A percentile compares a stretch with the other conserved stretches of the same genome.
Evolutionary conservation across 805 yeast species (phyloP).

Genomic region (Yamadazyma ubonensis): DNA sequence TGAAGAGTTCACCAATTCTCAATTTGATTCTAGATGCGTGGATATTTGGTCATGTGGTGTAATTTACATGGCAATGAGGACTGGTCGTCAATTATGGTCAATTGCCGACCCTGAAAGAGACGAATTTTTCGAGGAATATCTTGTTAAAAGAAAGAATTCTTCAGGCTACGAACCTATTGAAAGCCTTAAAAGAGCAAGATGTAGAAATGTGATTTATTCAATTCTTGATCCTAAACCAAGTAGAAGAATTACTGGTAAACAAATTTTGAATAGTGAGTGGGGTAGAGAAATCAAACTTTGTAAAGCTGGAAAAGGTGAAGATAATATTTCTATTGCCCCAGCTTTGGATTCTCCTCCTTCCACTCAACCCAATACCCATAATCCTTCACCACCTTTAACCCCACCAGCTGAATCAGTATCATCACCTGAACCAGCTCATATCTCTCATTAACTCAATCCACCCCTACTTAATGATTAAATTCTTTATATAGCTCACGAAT

Average conservation of each 20-base stretch:
- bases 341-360: conserved; percentile 2
- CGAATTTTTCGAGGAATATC: conserved; percentile 73
- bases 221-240: conserved; percentile 88
- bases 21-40: conserved; percentile 78
- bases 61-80: conserved; percentile 89
- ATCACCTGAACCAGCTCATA: not conserved
- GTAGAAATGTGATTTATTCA: conserved; percentile 90
- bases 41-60: conserved; percentile 95
- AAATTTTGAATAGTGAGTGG: conserved; percentile 92
- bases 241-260: conserved; percentile 84
- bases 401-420: not conserved
- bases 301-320: conserved; percentile 56
- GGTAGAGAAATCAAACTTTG: conserved; percentile 85
- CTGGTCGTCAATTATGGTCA: conserved; percentile 93
- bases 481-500: conserved; percentile 6
- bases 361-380: conserved; percentile 1
- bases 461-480: conserved; percentile 3
- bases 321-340: conserved; percentile 2
- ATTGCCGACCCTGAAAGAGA: conserved; percentile 73
- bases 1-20: conserved; percentile 64
- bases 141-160: conserved; percentile 74
- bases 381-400: conserved; percentile 1
- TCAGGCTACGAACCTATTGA: conserved; percentile 94
- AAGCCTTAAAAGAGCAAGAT: conserved; percentile 75
- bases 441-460: not conserved